phyloP scores from a whole-genome alignment of 495 filamentous ascomycete species.

The Neurospora terricola region DNA sequence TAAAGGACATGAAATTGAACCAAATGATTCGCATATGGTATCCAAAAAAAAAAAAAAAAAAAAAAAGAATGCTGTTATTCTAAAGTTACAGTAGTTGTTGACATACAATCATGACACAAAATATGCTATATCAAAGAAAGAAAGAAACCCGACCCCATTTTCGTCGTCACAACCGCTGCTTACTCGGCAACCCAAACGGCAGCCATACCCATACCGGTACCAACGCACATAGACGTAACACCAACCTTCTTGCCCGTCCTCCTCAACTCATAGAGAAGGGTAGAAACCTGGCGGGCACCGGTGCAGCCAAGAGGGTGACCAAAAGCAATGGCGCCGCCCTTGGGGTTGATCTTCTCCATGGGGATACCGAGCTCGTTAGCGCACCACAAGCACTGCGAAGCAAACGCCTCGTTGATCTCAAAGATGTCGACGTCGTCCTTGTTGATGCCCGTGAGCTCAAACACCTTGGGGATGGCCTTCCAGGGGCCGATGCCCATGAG shows the following conservation, averaged over 20 bases:
- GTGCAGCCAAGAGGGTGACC: slow-evolving; percentile 95
- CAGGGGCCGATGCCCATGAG: slow-evolving; percentile 95
- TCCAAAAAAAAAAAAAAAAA: neutral
- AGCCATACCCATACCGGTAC: slow-evolving; percentile 68
- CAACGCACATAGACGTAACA: slow-evolving; percentile 92
- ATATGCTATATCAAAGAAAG: neutral
- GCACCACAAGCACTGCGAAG: slow-evolving; percentile 90
- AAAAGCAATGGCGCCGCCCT: slow-evolving; percentile 97
- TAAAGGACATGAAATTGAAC: neutral
- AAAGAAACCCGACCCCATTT: neutral
- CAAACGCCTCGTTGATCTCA: slow-evolving; percentile 99
- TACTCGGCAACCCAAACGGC: slow-evolving; percentile 73
- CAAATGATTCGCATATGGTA: neutral
- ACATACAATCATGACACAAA: neutral
- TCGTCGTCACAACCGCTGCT: neutral
- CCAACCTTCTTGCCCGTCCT: slow-evolving; percentile 75
- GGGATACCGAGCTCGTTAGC: slow-evolving; percentile 77
- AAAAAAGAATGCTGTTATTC: neutral
- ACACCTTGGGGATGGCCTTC: slow-evolving; percentile 88
- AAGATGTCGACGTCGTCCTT: slow-evolving; percentile 93
- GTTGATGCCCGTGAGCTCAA: slow-evolving; percentile 73
- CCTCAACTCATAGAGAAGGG: slow-evolving; percentile 78
- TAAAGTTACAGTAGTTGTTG: neutral
- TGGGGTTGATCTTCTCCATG: slow-evolving; percentile 81
- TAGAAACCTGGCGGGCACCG: slow-evolving; percentile 86